Evolutionary conservation across 2,329 filamentous ascomycete genomes (phyloP).

Genomic region (Xylaria hypoxylon): DNA sequence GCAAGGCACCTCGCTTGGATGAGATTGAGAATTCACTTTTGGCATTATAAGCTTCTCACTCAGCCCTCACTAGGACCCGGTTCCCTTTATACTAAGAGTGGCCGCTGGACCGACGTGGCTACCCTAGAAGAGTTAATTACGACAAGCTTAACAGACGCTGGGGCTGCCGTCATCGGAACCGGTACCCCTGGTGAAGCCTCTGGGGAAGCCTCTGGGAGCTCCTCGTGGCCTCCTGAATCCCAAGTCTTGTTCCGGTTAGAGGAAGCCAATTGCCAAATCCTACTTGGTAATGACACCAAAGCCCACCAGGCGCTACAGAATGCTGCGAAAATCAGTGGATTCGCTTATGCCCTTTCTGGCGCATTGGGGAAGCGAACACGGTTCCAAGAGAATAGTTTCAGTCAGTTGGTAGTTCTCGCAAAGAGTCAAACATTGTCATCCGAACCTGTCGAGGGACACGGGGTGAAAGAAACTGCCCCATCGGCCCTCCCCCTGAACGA

Average conservation of each 20-base stretch:
- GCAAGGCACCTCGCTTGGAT: constrained; percentile 64
- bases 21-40: constrained; percentile 77
- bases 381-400: constrained; percentile 82
- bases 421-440: constrained; percentile 68
- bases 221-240: constrained; percentile 59
- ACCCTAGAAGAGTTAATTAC: constrained; percentile 65
- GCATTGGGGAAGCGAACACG: constrained; percentile 86
- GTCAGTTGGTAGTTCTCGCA: constrained; percentile 91
- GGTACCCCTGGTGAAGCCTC: constrained; percentile 41
- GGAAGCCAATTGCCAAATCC: constrained; percentile 82
- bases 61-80: constrained; percentile 67
- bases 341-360: constrained; percentile 86
- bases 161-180: constrained; percentile 43
- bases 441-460: constrained; percentile 41
- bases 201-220: constrained; percentile 46
- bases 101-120: constrained; percentile 70
- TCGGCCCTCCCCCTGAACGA: constrained; percentile 85
- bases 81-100: constrained; percentile 66
- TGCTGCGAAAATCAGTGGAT: constrained; percentile 74
- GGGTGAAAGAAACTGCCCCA: constrained; percentile 58
- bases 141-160: constrained; percentile 57
- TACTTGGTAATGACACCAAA: constrained; percentile 83
- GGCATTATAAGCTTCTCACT: constrained; percentile 71
- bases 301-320: constrained; percentile 77
- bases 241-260: constrained; percentile 82